Conservation (phyloP, 208 protist species). For the Zelonia costaricensis region DNA sequence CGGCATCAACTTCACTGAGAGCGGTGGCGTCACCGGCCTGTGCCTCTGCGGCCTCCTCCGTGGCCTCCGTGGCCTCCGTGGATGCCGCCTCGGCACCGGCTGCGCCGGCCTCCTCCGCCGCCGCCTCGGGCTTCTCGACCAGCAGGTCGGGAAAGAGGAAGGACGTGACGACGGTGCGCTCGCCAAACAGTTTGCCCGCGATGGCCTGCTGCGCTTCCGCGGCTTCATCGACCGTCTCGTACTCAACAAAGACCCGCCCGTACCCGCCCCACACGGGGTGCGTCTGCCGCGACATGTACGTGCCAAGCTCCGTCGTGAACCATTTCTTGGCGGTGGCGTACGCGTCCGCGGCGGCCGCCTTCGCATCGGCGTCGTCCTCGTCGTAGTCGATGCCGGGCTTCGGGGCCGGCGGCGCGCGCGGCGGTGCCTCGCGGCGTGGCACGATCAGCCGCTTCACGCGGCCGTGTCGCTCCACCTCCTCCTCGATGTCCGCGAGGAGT, state of each 20-base stretch:
- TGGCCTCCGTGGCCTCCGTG: not conserved
- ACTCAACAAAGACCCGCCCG: slow-evolving; percentile 88
- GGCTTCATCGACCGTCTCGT: slow-evolving; percentile 86
- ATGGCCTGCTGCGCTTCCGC: slow-evolving; percentile 76
- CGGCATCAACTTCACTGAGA: too few relatives aligned
- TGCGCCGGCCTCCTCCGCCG: slow-evolving; percentile 3
- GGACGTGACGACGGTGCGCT: slow-evolving; percentile 87
- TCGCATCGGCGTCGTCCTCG: slow-evolving; percentile 21
- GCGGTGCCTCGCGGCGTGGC: slow-evolving; percentile 66
- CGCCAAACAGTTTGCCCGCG: slow-evolving; percentile 80
- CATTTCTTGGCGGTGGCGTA: slow-evolving; percentile 54
- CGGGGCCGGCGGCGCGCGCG: slow-evolving; percentile 58
- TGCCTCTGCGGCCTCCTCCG: not conserved
- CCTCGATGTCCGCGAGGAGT: slow-evolving; percentile 72
- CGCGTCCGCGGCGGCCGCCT: slow-evolving; percentile 31
- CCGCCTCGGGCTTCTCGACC: slow-evolving; percentile 39
- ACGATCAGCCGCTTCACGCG: slow-evolving; percentile 80
- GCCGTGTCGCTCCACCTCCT: slow-evolving; percentile 85
- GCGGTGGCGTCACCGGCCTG: not conserved
- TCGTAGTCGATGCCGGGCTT: slow-evolving; percentile 30
- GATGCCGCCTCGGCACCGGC: not conserved
- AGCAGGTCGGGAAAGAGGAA: slow-evolving; percentile 90
- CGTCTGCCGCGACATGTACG: slow-evolving; percentile 58
- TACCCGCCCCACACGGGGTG: slow-evolving; percentile 84
- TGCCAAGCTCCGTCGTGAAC: slow-evolving; percentile 53